These are phyloP conservation scores for Nothophoma quercina DNA, from an alignment of 2,329 filamentous ascomycete genomes.

Conservation along the genomic window DNA sequence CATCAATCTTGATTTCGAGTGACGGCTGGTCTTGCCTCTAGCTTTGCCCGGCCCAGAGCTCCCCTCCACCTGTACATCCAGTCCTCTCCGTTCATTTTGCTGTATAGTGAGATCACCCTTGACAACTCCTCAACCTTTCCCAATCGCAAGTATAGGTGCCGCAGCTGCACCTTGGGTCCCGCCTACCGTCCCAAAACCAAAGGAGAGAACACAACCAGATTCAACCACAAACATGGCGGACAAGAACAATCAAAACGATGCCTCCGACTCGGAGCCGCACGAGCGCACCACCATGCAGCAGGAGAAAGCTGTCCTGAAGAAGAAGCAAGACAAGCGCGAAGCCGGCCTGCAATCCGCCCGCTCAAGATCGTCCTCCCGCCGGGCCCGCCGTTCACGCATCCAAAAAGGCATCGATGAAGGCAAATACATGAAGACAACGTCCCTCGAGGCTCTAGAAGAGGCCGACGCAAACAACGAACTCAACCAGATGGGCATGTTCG, in stretches of 20 bases:
- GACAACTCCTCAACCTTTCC: conserved; percentile 2
- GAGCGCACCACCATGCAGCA: conserved; percentile 56
- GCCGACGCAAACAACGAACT: conserved; percentile 60
- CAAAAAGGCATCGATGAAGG: conserved; percentile 55
- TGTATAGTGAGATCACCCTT: conserved; percentile 5
- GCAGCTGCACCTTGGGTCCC: conserved; percentile 9
- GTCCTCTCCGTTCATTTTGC: conserved; percentile 11
- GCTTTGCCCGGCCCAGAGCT: conserved; percentile 18
- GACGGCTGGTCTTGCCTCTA: conserved; percentile 23
- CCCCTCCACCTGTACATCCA: conserved; percentile 18
- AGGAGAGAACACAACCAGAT: conserved; percentile 4
- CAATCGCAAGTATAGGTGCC: conserved; percentile 17
- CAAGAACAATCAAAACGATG: conserved; percentile 22
- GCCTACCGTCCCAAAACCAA: conserved; percentile 9
- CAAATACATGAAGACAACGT: conserved; percentile 61
- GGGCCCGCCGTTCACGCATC: conserved; percentile 57
- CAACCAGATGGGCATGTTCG: conserved; percentile 59
- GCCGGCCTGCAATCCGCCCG: conserved; percentile 51
- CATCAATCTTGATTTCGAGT: conserved; percentile 50
- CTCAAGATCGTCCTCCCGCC: conserved; percentile 57
- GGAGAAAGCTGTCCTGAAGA: conserved; percentile 54
- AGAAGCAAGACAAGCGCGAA: conserved; percentile 50
- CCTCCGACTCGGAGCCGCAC: conserved; percentile 45
- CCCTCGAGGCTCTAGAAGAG: conserved; percentile 59
- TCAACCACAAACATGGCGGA: conserved; percentile 40